Evolutionary conservation across 257 asterid species (phyloP).

Genomic region (Linaria vulgaris): DNA sequence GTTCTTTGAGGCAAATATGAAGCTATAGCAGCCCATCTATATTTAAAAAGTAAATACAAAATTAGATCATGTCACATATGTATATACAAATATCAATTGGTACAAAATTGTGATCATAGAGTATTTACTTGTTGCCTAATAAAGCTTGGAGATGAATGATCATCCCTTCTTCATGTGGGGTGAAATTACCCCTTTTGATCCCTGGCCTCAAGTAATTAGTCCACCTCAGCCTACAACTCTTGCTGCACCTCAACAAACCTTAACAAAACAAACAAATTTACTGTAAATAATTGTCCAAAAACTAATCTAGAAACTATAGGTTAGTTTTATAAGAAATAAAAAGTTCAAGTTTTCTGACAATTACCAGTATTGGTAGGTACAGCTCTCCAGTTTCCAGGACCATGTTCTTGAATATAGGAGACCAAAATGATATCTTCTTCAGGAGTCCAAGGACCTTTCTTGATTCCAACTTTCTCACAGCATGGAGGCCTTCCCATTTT

Average conservation of each 20-base stretch:
- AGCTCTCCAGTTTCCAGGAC: conserved; percentile 92
- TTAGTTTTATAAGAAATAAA: too few relatives aligned
- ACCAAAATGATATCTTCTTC: conserved; percentile 88
- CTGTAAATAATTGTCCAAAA: not conserved
- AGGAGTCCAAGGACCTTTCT: conserved; percentile 99
- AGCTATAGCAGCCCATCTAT: conserved; percentile 99
- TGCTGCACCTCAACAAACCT: conserved; percentile 97
- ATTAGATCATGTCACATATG: not conserved
- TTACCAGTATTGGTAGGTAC: conserved; percentile 92
- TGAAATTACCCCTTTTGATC: conserved; percentile 93
- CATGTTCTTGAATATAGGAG: conserved; percentile 89
- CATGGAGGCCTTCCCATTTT: conserved; percentile 92
- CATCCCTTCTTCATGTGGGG: conserved; percentile 98
- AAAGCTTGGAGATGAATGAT: conserved; percentile 94
- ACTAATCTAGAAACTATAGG: too few relatives aligned
- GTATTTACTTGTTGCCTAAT: conserved; percentile 95
- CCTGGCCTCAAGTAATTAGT: conserved; percentile 94
- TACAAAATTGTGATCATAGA: conserved; percentile 10
- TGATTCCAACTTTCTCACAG: conserved; percentile 82
- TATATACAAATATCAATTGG: not conserved
- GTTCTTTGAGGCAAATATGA: conserved; percentile 93
- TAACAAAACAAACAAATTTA: not conserved
- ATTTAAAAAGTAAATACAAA: conserved; percentile 11
- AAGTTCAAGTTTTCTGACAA: too few relatives aligned
- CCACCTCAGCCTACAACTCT: conserved; percentile 96